A percentile compares a stretch with the other conserved stretches of the same genome.
Evolutionary conservation across 73 alveolate species (phyloP).

Genomic region (Paramecium caudatum): DNA sequence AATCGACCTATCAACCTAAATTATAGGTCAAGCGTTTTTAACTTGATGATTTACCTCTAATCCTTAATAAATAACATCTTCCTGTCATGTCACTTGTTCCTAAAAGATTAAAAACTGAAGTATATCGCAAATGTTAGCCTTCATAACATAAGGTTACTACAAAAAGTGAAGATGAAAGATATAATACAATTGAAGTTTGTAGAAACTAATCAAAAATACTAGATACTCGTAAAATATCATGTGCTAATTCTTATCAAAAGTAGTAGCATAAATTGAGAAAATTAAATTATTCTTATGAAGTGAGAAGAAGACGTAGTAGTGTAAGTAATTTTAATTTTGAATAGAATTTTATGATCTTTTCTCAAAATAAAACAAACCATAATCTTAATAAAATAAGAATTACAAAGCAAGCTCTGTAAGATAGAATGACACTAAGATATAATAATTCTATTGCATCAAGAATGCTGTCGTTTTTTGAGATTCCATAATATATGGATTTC

Average conservation of each 20-base stretch:
- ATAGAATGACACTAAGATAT: neutral
- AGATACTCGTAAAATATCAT: neutral
- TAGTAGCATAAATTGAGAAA: neutral
- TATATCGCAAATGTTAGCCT: neutral
- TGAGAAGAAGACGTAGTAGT: slow-evolving; percentile 20
- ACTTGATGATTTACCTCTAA: neutral
- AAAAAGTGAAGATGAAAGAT: slow-evolving; percentile 37
- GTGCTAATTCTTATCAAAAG: neutral
- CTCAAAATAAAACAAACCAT: neutral
- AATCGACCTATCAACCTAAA: neutral
- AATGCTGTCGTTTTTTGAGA: neutral
- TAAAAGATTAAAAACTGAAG: slow-evolving; percentile 26
- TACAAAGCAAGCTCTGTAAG: neutral
- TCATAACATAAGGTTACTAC: neutral
- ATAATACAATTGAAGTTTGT: slow-evolving; percentile 26
- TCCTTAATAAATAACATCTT: neutral
- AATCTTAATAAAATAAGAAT: slow-evolving; percentile 21
- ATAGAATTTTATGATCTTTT: neutral
- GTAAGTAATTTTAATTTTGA: slow-evolving; percentile 1
- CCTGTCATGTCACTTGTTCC: neutral
- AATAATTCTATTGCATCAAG: neutral
- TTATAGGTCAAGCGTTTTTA: neutral
- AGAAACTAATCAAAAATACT: neutral
- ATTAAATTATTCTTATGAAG: neutral
- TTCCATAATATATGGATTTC: slow-evolving; percentile 22